Base-by-base conservation (phyloP, 2,329 filamentous ascomycete genomes). In the Huntiella decipiens region DNA sequence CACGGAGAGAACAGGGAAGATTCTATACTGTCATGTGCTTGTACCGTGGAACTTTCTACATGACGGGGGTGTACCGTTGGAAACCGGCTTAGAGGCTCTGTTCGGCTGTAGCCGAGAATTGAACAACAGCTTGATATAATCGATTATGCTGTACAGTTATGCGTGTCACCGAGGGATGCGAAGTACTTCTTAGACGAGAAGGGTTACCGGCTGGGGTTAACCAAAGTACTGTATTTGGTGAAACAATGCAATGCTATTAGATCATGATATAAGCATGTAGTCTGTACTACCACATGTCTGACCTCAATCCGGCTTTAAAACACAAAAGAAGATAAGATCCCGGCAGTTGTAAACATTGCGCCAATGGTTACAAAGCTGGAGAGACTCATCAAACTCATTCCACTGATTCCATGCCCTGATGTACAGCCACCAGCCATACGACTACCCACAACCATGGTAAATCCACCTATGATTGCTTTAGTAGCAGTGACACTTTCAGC, bases 391-490 rank as follows among this genome's bases (percentile, higher is more conserved):
- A 76, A 61, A n/a, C 72, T 70, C 54, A 81, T 66, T 0, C 78
- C 78, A 49, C 72, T 79, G 51, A 82, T 74, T 0, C 78, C 78
- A 56, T 82, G 78, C 0, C 78, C 77, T 4, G 73, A 77, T 0
- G 77, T 79, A 52, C 78, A 82, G 0, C 78, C 78, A 1, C 75
- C 76, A 0, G 72, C 77, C 46, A 80, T 55, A 42, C 76, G 67
- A 1, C 74, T 65, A 1, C 78, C 78, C 6, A 81, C 55, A 0
- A 68, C 66, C 61, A 80, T 71, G 11, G 69, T 49, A 3, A 69
- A 61, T 0, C 77, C 78, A 1, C 77, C 77, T 0, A 64, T 39
- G 0, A 67, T 53, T 0, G 73, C 69, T 50, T 61, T 55, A 2
- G 54, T 17, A 0, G 63, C 61, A 3, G 61, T 54, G 0, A 66